Evolutionary conservation across 2,329 filamentous ascomycete genomes (phyloP).

Genomic region (Neopestalotiopsis rosae): DNA sequence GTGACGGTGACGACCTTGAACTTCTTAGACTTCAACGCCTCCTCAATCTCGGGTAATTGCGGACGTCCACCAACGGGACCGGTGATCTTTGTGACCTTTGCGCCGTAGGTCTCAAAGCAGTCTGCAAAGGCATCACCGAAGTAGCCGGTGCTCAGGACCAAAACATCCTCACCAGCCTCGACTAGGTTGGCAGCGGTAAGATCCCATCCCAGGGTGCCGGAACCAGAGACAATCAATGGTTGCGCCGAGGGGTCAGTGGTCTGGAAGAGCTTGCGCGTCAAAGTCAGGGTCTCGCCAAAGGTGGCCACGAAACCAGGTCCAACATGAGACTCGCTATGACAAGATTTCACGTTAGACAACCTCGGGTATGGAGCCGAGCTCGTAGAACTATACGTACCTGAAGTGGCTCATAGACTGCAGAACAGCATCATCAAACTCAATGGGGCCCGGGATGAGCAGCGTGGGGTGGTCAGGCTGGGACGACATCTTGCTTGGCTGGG

Average conservation of each 20-base stretch:
- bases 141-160: slow-evolving; percentile 96
- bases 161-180: slow-evolving; percentile 86
- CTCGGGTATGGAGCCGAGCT: background rate
- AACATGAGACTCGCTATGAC: slow-evolving; percentile 86
- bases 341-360: slow-evolving; percentile 20
- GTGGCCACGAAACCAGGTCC: slow-evolving; percentile 85
- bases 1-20: slow-evolving; percentile 96
- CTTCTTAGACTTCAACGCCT: slow-evolving; percentile 84
- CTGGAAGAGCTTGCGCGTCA: slow-evolving; percentile 94
- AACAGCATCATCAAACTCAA: slow-evolving; percentile 98
- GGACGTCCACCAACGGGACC: slow-evolving; percentile 88
- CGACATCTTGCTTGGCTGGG: slow-evolving; percentile 56
- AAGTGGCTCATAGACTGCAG: slow-evolving; percentile 94
- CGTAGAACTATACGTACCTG: slow-evolving; percentile 61
- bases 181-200: slow-evolving; percentile 91
- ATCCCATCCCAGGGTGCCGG: slow-evolving; percentile 96
- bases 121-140: slow-evolving; percentile 95
- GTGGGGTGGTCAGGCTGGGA: slow-evolving; percentile 68
- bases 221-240: slow-evolving; percentile 92
- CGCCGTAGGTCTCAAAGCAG: slow-evolving; percentile 90
- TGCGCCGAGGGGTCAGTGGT: slow-evolving; percentile 82
- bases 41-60: slow-evolving; percentile 85
- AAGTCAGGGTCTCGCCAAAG: slow-evolving; percentile 87
- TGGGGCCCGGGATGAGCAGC: slow-evolving; percentile 94
- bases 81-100: slow-evolving; percentile 86